These are phyloP conservation scores for Chlamydomonas asymmetrica DNA, from an alignment of 139 green algal genomes.

Conservation along the genomic window DNA sequence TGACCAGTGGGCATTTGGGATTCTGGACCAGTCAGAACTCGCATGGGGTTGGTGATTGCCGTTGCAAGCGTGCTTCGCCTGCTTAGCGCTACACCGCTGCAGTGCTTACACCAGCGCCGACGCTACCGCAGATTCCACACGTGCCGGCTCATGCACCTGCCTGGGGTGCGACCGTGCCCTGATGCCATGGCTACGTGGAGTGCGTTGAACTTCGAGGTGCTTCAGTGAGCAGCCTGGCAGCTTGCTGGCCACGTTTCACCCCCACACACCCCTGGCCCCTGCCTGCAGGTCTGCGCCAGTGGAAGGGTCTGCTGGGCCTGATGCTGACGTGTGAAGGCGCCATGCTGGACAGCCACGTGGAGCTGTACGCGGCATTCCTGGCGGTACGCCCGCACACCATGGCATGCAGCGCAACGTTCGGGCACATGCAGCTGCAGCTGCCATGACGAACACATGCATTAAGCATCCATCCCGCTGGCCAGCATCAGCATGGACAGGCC, in stretches of 20 bases:
- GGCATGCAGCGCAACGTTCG: neutral
- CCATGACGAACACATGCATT: too few relatives aligned
- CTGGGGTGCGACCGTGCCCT: too few relatives aligned
- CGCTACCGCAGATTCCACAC: neutral
- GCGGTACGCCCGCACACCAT: neutral
- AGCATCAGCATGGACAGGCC: too few relatives aligned
- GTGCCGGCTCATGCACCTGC: too few relatives aligned
- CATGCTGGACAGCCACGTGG: conserved; percentile 18
- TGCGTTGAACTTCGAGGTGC: too few relatives aligned
- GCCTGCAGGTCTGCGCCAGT: conserved; percentile 62
- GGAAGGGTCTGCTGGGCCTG: conserved; percentile 72
- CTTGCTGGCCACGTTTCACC: too few relatives aligned
- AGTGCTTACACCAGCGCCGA: neutral
- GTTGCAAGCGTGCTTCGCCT: neutral
- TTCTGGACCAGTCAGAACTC: neutral
- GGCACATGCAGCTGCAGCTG: neutral
- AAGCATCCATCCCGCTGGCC: too few relatives aligned
- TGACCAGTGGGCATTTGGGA: neutral
- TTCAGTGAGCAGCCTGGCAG: neutral
- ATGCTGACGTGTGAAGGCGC: conserved; percentile 65
- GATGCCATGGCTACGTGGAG: too few relatives aligned
- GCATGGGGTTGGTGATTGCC: neutral
- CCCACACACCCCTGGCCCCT: neutral
- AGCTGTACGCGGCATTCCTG: conserved; percentile 43
- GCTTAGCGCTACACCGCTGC: neutral